Evolutionary conservation across 768 basidiomycete genomes (phyloP), one percentile per base, ranked within the genome.

Genomic region (Baorangia bicolor): DNA sequence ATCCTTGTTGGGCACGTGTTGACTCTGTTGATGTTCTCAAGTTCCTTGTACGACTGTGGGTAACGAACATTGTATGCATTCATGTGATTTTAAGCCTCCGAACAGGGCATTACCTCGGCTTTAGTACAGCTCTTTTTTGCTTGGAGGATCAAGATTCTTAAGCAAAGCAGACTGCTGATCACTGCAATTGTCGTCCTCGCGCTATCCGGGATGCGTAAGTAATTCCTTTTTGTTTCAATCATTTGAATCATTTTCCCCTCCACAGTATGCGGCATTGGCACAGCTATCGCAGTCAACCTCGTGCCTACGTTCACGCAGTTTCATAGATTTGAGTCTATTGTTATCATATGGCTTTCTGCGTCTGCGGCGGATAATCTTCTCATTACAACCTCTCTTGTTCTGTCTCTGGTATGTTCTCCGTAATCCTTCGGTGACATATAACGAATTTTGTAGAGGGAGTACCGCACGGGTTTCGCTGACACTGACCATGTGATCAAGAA

Each of bases 321-420:
- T 47, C 60, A 67, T 27, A 65, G 53, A 40, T 74, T 75, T 28
- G 58, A 72, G 49, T 54, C 60, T 13, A 51, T 72, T 39, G 69
- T 67, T 41, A 69, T 71, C 33, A 35, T 69, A 10, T 84, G 82
- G 81, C 75, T 84, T 30, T 60, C 74, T 18, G 63, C 76, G 0
- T 74, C 79, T 13, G 77, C 76, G 6, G 65, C 74, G 12, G 74
- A 76, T 12, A 83, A 84, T 61, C 58, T 78, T 9, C 57, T 81
- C 11, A 84, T 84, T 46, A 77, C 83, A 1, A 51, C 64, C 0
- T 57, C 73, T 2, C 70, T 84, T 7, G 75, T 77, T 8, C 60
- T 69, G 45, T 75, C 71, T 35, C 63, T 84, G 66, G 81, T 80
- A 56, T 21, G 75, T 64, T 31, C 21, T 45, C 18, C 23, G 2